Conservation (phyloP, 2,329 filamentous ascomycete genomes). For the Penicillium sp. region DNA sequence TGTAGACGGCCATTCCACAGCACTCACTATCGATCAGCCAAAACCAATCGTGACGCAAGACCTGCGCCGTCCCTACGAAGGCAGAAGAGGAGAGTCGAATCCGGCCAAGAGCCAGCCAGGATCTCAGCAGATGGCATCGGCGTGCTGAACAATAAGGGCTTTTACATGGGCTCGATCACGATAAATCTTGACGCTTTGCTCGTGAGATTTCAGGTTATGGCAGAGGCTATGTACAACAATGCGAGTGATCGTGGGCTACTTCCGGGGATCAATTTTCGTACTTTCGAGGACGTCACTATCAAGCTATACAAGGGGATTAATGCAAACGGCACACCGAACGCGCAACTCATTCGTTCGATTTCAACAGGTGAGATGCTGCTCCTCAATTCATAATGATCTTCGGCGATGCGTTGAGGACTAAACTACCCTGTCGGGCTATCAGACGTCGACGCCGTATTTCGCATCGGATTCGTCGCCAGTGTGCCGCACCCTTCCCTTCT, state of each 20-base stretch:
- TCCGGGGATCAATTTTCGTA: constrained; percentile 12
- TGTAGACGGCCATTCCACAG: constrained; percentile 13
- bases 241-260: constrained; percentile 1
- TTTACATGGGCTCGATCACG: neutral
- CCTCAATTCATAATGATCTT: neutral
- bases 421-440: neutral
- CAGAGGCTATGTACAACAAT: constrained; percentile 3
- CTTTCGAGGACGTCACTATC: constrained; percentile 18
- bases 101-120: neutral
- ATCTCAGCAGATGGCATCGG: neutral
- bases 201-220: neutral
- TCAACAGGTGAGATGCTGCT: constrained; percentile 16
- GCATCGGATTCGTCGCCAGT: constrained; percentile 22
- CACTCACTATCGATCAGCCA: constrained; percentile 4
- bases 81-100: neutral
- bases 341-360: constrained; percentile 14
- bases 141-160: neutral
- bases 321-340: constrained; percentile 7
- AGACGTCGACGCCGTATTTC: constrained; percentile 29
- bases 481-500: constrained; percentile 1
- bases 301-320: constrained; percentile 15
- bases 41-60: neutral
- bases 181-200: neutral
- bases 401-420: neutral
- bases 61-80: neutral